Base-by-base conservation (phyloP, 495 filamentous ascomycete species). In the Penicillium atrosanguineum region DNA sequence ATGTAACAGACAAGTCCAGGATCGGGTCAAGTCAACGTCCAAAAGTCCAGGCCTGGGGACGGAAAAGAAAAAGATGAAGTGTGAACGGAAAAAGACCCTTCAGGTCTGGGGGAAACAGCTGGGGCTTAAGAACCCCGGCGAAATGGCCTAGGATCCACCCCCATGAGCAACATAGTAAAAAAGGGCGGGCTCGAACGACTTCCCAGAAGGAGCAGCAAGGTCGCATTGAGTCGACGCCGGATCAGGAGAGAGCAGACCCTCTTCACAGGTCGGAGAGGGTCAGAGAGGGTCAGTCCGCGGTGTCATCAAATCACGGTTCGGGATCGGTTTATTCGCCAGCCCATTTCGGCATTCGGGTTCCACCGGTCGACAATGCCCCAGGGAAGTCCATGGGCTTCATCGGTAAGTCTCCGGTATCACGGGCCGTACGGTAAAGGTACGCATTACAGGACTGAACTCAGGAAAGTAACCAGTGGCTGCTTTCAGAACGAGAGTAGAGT, bases 181-280 rank as follows among this genome's bases (percentile, higher is more conserved):
- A 34, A 50, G 12, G 53, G 52, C 20, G 41, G 52, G 46, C 56
- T 25, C 46, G 47, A 57, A 31, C 16, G 28, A 38, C 19, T 45
- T 9, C 2, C 31, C 20, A 21, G 29, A n/a, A 29, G 43, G 26
- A 29, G 31, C 11, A 39, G 28, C 46, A 60, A 49, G 51, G 60
- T 61, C 34, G 28, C 54, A 66, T 61, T 55, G 36, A 51, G 21
- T 52, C 29, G 29, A 46, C 37, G 39, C 58, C 58, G 55, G 62
- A 64, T 64, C 46, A 52, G 58, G 58, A 37, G 58, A 37, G 43
- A 21, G 7, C 28, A 31, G 7, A 9, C 7, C 7, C 2, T 31
- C 28, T 31, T 11, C 37, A n/a, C 37, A 39, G 37, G n/a, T 11
- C 37, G 37, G n/a, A 20, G n/a, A 16, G 38, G 37, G 28, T 31